Evolutionary conservation across 768 basidiomycete genomes (phyloP), one percentile per base, ranked within the genome.

Genomic region (Podaxis carcinomalis): DNA sequence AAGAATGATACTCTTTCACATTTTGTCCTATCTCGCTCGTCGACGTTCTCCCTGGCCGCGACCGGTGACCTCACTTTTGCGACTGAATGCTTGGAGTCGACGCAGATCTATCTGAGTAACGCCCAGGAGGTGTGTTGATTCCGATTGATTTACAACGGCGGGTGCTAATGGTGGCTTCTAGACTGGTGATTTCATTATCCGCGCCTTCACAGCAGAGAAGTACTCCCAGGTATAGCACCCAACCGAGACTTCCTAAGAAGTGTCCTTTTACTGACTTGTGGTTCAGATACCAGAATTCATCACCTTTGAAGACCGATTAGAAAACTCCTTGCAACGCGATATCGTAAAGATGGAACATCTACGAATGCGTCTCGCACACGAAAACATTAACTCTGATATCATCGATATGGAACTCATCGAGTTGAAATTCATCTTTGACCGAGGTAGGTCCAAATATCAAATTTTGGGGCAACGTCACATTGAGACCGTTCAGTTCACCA

Each of bases 1-100:
- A 93, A 96, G 70, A 83, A 89, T 60, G 95, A 97, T 68, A 96
- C 95, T 0, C 78, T 97, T 6, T 92, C 92, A 1, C 92, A 96
- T 69, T 82, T 92, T 57, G 73, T 94, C 55, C 81, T 94, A 44
- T 85, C 90, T 19, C 83, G 93, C 21, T 83, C 88, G 10, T 84
- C 87, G 21, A 90, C 86, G 0, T 95, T 93, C 76, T 92, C 91
- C 2, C 74, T 89, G 40, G 87, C 90, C 47, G 78, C 89, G 3
- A 82, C 77, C 13, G 92, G 92, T 6, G 92, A 94, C 67, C 71
- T 94, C 28, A 88, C 90, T 1, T 83, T 85, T 71, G 78, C 84
- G 23, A 81, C 87, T 13, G 92, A 93, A 71, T 90, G 89, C 69
- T 66, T 91, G 40, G 90, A 92, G 68, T 80, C 89, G 3, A 89